phyloP scores from a whole-genome alignment of 306 rosid genomes.

The Vigna hirtella region DNA sequence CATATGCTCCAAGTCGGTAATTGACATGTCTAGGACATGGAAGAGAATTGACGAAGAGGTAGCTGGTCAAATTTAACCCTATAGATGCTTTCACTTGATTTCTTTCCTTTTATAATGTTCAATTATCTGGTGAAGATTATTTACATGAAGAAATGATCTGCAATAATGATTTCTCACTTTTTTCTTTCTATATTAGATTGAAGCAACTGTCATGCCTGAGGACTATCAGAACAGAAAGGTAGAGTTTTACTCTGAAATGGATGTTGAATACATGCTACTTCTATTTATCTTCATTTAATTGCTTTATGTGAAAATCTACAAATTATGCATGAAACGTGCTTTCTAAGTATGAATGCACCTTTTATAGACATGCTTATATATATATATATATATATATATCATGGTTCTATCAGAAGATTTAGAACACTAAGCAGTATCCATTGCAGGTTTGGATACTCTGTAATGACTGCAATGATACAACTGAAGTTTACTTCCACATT shows the following conservation, averaged over 20 bases:
- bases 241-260: conserved; percentile 26
- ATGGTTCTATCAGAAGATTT: conserved; percentile 22
- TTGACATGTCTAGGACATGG: conserved; percentile 89
- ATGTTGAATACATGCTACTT: conserved; percentile 17
- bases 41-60: conserved; percentile 97
- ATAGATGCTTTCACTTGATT: conserved; percentile 20
- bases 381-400: not conserved
- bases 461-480: conserved; percentile 94
- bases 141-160: conserved; percentile 27
- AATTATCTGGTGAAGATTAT: conserved; percentile 12
- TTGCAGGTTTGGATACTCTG: conserved; percentile 98
- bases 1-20: conserved; percentile 83
- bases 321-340: not conserved
- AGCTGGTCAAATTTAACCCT: conserved; percentile 37
- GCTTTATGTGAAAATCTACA: not conserved
- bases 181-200: conserved; percentile 61
- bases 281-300: conserved; percentile 25
- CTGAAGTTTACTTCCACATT: conserved; percentile 87
- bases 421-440: conserved; percentile 32
- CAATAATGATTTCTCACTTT: conserved; percentile 39
- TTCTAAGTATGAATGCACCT: not conserved
- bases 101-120: conserved; percentile 14
- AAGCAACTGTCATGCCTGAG: conserved; percentile 85
- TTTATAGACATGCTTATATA: not conserved
- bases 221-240: conserved; percentile 89